Percentiles rank a stretch among this genome's conserved stretches.
Evolutionary conservation across 1,284 basidiomycete species (phyloP).

Genomic region (Malassezia globosa): DNA sequence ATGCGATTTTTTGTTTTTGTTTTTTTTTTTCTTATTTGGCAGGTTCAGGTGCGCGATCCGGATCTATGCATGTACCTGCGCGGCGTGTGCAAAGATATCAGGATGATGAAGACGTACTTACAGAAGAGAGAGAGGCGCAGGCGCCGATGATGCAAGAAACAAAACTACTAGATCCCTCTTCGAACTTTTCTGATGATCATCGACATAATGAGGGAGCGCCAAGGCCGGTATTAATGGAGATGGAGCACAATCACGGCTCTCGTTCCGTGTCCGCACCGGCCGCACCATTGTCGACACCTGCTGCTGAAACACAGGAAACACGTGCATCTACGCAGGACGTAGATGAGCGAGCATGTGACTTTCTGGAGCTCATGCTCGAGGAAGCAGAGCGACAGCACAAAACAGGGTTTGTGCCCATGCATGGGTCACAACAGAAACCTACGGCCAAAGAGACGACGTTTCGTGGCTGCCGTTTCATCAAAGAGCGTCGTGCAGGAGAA

Average conservation of each 20-base stretch:
- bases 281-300: neutral
- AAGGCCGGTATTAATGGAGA: neutral
- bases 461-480: conserved; percentile 34
- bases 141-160: neutral
- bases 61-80: conserved; percentile 26
- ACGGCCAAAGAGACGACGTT: conserved; percentile 19
- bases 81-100: conserved; percentile 29
- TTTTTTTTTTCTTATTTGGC: neutral
- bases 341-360: conserved; percentile 19
- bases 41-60: conserved; percentile 16
- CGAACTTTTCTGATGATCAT: too few species aligned
- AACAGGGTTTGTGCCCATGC: neutral
- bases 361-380: conserved; percentile 3
- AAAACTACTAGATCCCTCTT: neutral
- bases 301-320: conserved; percentile 15
- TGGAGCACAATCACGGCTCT: neutral
- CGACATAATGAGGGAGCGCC: neutral
- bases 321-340: conserved; percentile 17
- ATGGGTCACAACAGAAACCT: conserved; percentile 1
- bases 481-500: conserved; percentile 32
- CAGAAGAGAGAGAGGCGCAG: conserved; percentile 1
- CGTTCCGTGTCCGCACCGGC: neutral
- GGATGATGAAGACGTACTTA: conserved; percentile 37
- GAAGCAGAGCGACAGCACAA: conserved; percentile 10
- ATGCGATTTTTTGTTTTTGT: too few species aligned